Percentiles rank a stretch among this genome's conserved stretches.
These are phyloP conservation scores for Rehmannia glutinosa DNA, from an alignment of 257 asterid species.

Conservation along the genomic window DNA sequence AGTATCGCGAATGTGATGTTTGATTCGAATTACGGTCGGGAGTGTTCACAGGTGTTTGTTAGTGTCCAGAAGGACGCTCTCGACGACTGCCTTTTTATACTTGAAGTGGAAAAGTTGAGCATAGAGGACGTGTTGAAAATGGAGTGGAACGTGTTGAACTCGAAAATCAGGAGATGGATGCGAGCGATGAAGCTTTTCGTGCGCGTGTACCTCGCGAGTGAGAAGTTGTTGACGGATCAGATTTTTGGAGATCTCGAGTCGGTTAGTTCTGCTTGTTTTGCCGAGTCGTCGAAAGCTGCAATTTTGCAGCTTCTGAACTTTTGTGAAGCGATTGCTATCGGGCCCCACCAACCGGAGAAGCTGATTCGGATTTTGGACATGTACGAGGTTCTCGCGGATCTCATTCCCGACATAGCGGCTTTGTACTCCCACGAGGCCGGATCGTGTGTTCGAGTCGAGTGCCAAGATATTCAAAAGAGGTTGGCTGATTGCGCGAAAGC, in stretches of 20 bases:
- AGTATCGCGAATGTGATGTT: constrained; percentile 74
- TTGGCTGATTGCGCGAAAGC: constrained; percentile 71
- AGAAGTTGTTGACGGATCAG: constrained; percentile 71
- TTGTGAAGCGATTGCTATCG: constrained; percentile 76
- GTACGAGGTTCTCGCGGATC: constrained; percentile 80
- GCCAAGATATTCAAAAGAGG: constrained; percentile 50
- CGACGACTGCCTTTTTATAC: constrained; percentile 78
- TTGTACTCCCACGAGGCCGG: constrained; percentile 53
- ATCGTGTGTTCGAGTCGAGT: constrained; percentile 44
- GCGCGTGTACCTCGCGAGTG: constrained; percentile 75
- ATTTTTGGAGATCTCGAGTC: constrained; percentile 69
- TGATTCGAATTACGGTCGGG: constrained; percentile 69
- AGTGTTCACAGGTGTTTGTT: constrained; percentile 73
- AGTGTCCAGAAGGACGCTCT: constrained; percentile 75
- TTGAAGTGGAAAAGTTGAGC: constrained; percentile 78
- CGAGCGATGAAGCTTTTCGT: constrained; percentile 86
- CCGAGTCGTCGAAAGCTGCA: constrained; percentile 69
- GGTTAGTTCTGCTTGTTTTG: constrained; percentile 45
- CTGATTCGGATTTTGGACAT: constrained; percentile 76
- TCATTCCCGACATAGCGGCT: constrained; percentile 49
- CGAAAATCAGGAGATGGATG: constrained; percentile 83
- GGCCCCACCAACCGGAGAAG: constrained; percentile 84
- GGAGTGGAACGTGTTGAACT: constrained; percentile 78
- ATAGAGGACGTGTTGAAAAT: constrained; percentile 82
- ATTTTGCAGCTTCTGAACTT: constrained; percentile 70